Evolutionary conservation across 108 stramenopile species (phyloP).

Genomic region (Conticribra guillardii): DNA sequence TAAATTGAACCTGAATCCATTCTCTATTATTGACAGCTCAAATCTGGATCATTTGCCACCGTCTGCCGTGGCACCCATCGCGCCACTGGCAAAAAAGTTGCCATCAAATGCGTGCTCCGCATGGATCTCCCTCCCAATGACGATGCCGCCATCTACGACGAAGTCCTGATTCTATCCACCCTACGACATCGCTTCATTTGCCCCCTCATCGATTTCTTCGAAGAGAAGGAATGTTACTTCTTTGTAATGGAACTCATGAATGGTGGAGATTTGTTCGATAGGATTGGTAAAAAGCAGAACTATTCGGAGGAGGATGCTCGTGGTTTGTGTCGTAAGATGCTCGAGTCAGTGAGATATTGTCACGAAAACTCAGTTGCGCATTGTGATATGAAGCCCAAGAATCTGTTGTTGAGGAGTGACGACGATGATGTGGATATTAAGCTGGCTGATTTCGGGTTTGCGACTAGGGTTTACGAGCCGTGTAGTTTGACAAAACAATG

Average conservation of each 20-base stretch:
- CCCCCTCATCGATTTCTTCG: slow-evolving; percentile 93
- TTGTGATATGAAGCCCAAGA: slow-evolving; percentile 93
- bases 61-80: slow-evolving; percentile 86
- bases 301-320: slow-evolving; percentile 89
- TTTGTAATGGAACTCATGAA: slow-evolving; percentile 90
- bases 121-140: slow-evolving; percentile 80
- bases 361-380: slow-evolving; percentile 79
- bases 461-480: slow-evolving; percentile 75
- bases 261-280: slow-evolving; percentile 93
- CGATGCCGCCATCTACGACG: slow-evolving; percentile 84
- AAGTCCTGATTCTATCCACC: slow-evolving; percentile 87
- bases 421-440: slow-evolving; percentile 85
- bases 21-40: slow-evolving; percentile 49
- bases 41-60: slow-evolving; percentile 84
- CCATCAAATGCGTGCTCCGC: slow-evolving; percentile 84
- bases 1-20: too few relatives aligned
- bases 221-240: slow-evolving; percentile 80
- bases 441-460: slow-evolving; percentile 94
- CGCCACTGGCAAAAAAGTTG: slow-evolving; percentile 75
- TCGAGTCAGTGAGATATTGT: slow-evolving; percentile 77
- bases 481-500: slow-evolving; percentile 82
- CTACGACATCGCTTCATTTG: slow-evolving; percentile 89
- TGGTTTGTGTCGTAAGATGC: slow-evolving; percentile 77
- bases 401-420: slow-evolving; percentile 74
- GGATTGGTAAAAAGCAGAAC: slow-evolving; percentile 84